phyloP scores from a whole-genome alignment of 441 rosid genomes.

The Biscutella laevigata region DNA sequence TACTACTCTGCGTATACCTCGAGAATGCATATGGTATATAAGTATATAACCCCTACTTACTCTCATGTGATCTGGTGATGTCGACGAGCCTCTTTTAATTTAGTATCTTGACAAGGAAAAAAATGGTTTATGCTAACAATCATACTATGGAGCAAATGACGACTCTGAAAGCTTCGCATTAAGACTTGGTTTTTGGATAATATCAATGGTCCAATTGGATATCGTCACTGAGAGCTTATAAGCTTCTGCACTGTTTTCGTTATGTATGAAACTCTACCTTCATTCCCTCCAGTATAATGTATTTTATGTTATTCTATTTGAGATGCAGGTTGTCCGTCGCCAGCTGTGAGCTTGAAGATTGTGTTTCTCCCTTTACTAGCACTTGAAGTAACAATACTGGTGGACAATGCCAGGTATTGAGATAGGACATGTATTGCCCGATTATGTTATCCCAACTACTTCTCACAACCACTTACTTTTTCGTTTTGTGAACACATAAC shows the following conservation, averaged over 20 bases:
- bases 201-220: neutral
- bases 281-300: slow-evolving; percentile 5
- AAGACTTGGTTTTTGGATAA: neutral
- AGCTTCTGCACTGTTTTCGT: neutral
- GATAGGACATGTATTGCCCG: neutral
- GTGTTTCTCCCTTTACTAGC: slow-evolving; percentile 82
- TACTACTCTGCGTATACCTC: slow-evolving; percentile 89
- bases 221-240: neutral
- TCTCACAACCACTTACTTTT: neutral
- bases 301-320: neutral
- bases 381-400: slow-evolving; percentile 61
- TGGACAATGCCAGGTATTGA: slow-evolving; percentile 84
- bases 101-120: neutral
- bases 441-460: neutral
- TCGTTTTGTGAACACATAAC: neutral
- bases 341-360: slow-evolving; percentile 78
- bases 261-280: neutral
- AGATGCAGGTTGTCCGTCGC: slow-evolving; percentile 41
- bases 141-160: neutral
- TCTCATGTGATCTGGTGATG: neutral
- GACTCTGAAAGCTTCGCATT: neutral
- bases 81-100: neutral
- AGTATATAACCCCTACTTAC: slow-evolving; percentile 20
- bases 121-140: neutral
- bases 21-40: slow-evolving; percentile 84